These are phyloP conservation scores for Penicillium odoratum DNA, from an alignment of 495 filamentous ascomycete species.

Conservation along the genomic window DNA sequence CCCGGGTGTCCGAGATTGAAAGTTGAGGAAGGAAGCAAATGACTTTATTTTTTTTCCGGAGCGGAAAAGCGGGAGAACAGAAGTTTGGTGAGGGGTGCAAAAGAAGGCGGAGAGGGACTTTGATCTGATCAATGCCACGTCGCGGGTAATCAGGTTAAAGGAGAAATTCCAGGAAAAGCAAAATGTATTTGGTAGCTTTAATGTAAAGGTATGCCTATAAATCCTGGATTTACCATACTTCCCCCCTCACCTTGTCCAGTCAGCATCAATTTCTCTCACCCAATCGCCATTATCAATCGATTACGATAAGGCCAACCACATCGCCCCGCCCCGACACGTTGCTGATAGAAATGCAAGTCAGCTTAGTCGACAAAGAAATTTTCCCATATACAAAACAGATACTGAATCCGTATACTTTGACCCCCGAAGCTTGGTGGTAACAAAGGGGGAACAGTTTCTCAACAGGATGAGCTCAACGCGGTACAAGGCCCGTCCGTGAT, in stretches of 20 bases:
- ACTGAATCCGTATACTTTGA: background rate
- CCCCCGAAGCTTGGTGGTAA: background rate
- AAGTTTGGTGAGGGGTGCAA: conserved; percentile 1
- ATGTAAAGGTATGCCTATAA: no score
- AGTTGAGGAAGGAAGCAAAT: conserved; percentile 1
- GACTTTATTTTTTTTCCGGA: conserved; percentile 10
- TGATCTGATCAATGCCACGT: conserved; percentile 6
- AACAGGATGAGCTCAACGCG: conserved; percentile 24
- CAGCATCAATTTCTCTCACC: conserved; percentile 20
- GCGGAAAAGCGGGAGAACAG: conserved; percentile 16
- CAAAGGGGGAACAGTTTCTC: conserved; percentile 5
- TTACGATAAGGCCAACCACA: conserved; percentile 43
- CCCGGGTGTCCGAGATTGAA: conserved; percentile 4
- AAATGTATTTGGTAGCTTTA: background rate
- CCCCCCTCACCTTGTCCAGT: conserved; percentile 11
- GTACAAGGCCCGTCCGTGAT: conserved; percentile 12
- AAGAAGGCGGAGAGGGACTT: conserved; percentile 9
- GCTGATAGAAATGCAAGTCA: conserved; percentile 9
- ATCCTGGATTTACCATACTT: background rate
- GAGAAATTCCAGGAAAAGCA: background rate
- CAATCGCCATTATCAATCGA: conserved; percentile 28
- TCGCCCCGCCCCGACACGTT: conserved; percentile 29
- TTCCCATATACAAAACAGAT: background rate
- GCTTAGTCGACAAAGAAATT: conserved; percentile 8
- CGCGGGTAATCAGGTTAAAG: background rate